Evolutionary conservation across 176 grass and related monocot species (phyloP).

Genomic region (Oryza coarctata): DNA sequence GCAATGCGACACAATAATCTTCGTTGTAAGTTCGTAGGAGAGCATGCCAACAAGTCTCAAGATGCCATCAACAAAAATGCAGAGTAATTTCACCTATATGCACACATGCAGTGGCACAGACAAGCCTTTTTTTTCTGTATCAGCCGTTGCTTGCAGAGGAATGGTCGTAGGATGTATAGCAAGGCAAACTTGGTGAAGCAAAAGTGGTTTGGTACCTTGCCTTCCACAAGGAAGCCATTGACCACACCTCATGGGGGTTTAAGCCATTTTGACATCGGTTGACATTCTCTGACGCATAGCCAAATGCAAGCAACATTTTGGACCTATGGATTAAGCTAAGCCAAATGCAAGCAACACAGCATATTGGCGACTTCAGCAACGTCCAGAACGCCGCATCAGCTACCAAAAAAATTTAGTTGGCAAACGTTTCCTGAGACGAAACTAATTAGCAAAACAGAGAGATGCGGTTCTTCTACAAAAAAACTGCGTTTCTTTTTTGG

Average conservation of each 20-base stretch:
- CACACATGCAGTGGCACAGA: not conserved
- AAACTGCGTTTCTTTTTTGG: not conserved
- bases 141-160: slow-evolving; percentile 10
- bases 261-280: slow-evolving; percentile 23
- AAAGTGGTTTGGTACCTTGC: slow-evolving; percentile 36
- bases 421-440: not conserved
- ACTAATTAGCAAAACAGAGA: not conserved
- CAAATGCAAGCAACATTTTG: slow-evolving; percentile 37
- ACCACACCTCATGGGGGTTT: slow-evolving; percentile 29
- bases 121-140: not conserved
- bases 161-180: not conserved
- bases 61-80: not conserved
- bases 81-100: not conserved
- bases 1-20: not conserved
- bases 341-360: not conserved
- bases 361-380: not conserved
- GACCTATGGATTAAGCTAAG: not conserved
- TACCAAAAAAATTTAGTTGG: not conserved
- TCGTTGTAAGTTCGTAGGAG: not conserved
- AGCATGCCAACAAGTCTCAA: not conserved
- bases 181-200: slow-evolving; percentile 25
- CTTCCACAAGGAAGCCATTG: slow-evolving; percentile 31
- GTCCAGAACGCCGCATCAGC: not conserved
- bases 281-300: slow-evolving; percentile 30
- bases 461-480: not conserved